Conservation (phyloP, 129 eudicot species). For the Sambucus nigra region DNA sequence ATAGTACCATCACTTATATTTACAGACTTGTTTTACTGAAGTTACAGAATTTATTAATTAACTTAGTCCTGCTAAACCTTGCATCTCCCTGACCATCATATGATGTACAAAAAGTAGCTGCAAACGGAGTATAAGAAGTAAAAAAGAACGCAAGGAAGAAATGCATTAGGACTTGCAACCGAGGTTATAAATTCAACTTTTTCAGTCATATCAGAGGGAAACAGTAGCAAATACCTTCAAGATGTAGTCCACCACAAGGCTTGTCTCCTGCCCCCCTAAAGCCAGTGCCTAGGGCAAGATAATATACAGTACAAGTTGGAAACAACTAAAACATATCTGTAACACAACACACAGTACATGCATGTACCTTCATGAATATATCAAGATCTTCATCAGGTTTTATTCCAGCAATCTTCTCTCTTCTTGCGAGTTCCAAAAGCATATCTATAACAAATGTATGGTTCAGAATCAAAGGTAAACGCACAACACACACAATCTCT, state of each 20-base stretch:
- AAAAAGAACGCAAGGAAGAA: not conserved
- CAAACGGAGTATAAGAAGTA: not conserved
- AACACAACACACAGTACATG: constrained; percentile 8
- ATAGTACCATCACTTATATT: too few relatives aligned
- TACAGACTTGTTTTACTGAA: too few relatives aligned
- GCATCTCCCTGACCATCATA: not conserved
- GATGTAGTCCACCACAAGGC: constrained; percentile 83
- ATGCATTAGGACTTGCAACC: not conserved
- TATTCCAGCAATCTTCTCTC: constrained; percentile 73
- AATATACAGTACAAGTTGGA: not conserved
- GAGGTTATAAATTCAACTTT: not conserved
- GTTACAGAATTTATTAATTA: not conserved
- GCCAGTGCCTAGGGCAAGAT: constrained; percentile 55
- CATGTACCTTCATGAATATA: constrained; percentile 76
- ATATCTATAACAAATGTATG: constrained; percentile 53
- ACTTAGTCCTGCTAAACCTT: not conserved
- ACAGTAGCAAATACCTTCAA: constrained; percentile 62
- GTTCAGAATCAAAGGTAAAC: constrained; percentile 22
- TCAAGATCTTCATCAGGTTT: constrained; percentile 99
- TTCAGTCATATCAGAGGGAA: not conserved
- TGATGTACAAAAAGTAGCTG: not conserved
- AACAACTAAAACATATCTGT: not conserved
- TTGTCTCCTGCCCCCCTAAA: constrained; percentile 71
- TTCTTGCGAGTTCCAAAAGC: constrained; percentile 88
- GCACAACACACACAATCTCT: not conserved